Conservation (phyloP, 2,329 filamentous ascomycete genomes). For the Claviceps sp. region DNA sequence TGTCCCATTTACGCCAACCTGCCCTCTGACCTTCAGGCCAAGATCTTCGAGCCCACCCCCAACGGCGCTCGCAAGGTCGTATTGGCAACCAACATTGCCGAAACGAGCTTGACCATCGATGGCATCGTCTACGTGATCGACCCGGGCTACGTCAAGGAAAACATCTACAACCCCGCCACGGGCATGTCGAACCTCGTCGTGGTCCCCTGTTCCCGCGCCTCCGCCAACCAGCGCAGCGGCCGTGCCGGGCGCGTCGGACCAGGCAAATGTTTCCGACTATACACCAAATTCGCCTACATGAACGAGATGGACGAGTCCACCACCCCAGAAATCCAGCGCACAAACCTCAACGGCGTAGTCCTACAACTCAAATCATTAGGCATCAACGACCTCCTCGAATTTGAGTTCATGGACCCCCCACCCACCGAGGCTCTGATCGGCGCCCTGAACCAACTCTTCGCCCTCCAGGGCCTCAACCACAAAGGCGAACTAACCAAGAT, state of each 20-base stretch:
- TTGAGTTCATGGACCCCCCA: conserved; percentile 93
- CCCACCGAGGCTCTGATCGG: conserved; percentile 80
- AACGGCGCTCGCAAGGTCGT: conserved; percentile 79
- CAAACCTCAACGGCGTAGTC: conserved; percentile 73
- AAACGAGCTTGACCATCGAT: conserved; percentile 90
- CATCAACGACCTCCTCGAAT: conserved; percentile 83
- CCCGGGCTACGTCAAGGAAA: conserved; percentile 89
- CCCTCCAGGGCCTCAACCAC: conserved; percentile 77
- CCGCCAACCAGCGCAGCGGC: conserved; percentile 83
- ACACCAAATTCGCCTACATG: conserved; percentile 87
- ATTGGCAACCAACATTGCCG: conserved; percentile 90
- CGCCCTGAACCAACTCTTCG: conserved; percentile 81
- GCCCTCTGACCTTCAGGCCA: conserved; percentile 77
- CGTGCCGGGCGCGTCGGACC: conserved; percentile 85
- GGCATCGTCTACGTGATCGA: conserved; percentile 95
- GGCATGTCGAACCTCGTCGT: conserved; percentile 89
- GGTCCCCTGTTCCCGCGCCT: conserved; percentile 81
- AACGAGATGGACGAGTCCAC: conserved; percentile 91
- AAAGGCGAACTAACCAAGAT: conserved; percentile 80
- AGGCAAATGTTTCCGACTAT: conserved; percentile 86
- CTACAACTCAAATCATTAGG: conserved; percentile 79
- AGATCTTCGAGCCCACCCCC: conserved; percentile 90
- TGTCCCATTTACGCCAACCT: conserved; percentile 92
- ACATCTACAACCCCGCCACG: conserved; percentile 79
- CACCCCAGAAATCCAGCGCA: conserved; percentile 84